Percentiles rank a stretch among this genome's conserved stretches.
Evolutionary conservation across 805 yeast genomes (phyloP).

Genomic region (Candida andamanensis): DNA sequence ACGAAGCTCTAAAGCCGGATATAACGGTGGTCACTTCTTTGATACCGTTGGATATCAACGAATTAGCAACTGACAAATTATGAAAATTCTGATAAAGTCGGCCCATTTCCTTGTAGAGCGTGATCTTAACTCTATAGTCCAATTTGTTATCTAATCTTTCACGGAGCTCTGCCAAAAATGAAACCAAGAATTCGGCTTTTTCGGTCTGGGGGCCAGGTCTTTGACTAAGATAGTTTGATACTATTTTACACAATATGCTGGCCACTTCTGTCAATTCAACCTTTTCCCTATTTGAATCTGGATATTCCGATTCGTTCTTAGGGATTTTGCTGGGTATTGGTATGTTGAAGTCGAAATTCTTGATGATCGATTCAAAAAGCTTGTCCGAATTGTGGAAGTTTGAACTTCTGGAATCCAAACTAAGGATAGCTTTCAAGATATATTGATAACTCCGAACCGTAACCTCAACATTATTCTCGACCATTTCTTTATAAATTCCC

Average conservation of each 20-base stretch:
- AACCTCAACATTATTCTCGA: constrained; percentile 16
- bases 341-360: constrained; percentile 24
- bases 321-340: constrained; percentile 1
- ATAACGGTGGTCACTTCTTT: constrained; percentile 16
- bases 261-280: constrained; percentile 9
- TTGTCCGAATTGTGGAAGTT: constrained; percentile 15
- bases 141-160: constrained; percentile 16
- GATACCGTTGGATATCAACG: constrained; percentile 22
- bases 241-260: constrained; percentile 20
- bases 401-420: constrained; percentile 13
- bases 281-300: background rate
- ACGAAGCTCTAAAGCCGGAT: constrained; percentile 5
- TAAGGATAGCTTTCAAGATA: constrained; percentile 25
- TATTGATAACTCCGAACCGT: constrained; percentile 25
- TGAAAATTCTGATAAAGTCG: constrained; percentile 21
- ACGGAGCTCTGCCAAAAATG: constrained; percentile 22
- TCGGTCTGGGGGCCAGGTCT: constrained; percentile 11
- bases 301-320: background rate
- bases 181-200: constrained; percentile 21
- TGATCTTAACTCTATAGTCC: constrained; percentile 17
- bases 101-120: constrained; percentile 25
- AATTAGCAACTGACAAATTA: constrained; percentile 16
- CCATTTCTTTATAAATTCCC: constrained; percentile 31
- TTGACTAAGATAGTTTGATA: constrained; percentile 19
- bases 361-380: constrained; percentile 23